Evolutionary conservation across 345 rosid species (phyloP).

Genomic region (Eucalyptus albens): DNA sequence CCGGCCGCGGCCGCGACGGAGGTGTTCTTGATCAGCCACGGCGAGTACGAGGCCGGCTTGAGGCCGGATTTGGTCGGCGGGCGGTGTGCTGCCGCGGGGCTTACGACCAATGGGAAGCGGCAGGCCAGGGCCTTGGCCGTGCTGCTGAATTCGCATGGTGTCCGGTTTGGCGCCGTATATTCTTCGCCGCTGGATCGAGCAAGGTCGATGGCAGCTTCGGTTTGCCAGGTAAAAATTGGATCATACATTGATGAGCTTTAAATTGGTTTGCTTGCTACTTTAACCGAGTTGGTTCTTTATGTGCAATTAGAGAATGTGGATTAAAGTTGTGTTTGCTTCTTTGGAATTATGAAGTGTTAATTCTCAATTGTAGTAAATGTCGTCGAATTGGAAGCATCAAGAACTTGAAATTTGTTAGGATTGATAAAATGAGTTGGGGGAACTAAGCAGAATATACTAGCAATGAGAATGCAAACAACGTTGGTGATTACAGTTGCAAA

Average conservation of each 20-base stretch:
- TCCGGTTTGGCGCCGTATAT: slow-evolving; percentile 55
- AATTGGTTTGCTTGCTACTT: neutral
- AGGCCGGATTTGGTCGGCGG: slow-evolving; percentile 81
- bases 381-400: neutral
- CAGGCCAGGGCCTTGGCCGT: slow-evolving; percentile 95
- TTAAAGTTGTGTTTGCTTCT: neutral
- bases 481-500: neutral
- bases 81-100: slow-evolving; percentile 52
- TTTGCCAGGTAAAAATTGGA: slow-evolving; percentile 53
- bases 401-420: neutral
- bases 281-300: neutral
- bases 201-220: slow-evolving; percentile 65
- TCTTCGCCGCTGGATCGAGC: slow-evolving; percentile 84
- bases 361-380: neutral
- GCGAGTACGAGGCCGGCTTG: slow-evolving; percentile 63
- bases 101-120: slow-evolving; percentile 69
- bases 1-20: slow-evolving; percentile 15
- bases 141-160: slow-evolving; percentile 66
- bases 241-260: neutral
- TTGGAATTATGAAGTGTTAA: neutral
- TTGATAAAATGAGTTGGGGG: neutral
- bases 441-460: neutral
- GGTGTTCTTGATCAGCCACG: slow-evolving; percentile 67
- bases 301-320: neutral
- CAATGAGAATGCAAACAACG: neutral